Evolutionary conservation across 108 stramenopile species (phyloP).

Genomic region (Nannochloropsis oceanica): DNA sequence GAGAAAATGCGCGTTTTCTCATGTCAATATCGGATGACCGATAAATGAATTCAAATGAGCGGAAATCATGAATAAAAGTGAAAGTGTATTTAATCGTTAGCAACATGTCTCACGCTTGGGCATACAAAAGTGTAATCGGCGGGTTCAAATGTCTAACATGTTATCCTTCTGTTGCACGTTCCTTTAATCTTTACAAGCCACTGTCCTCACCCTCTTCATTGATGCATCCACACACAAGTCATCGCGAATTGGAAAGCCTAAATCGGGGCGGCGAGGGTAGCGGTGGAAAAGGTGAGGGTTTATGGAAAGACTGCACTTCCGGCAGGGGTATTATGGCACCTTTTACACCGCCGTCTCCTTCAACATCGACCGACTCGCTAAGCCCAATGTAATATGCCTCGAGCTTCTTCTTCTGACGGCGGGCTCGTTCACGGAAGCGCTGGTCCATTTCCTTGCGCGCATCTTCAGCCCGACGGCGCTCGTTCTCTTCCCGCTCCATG

Average conservation of each 20-base stretch:
- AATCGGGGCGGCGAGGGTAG: background rate
- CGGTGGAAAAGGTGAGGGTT: background rate
- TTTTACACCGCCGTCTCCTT: background rate
- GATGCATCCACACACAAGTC: too few relatives aligned
- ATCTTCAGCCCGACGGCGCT: background rate
- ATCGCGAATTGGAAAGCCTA: background rate
- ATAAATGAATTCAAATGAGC: too few relatives aligned
- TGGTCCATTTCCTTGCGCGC: conserved; percentile 24
- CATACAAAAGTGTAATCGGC: too few relatives aligned
- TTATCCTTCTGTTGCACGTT: too few relatives aligned
- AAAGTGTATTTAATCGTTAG: too few relatives aligned
- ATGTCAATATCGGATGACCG: too few relatives aligned
- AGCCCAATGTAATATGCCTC: conserved; percentile 15
- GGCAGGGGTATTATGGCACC: background rate
- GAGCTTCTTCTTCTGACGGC: conserved; percentile 38
- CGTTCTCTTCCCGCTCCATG: conserved; percentile 23
- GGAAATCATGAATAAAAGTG: too few relatives aligned
- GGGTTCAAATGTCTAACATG: too few relatives aligned
- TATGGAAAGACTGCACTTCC: background rate
- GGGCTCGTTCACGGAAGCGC: conserved; percentile 24
- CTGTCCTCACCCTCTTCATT: too few relatives aligned
- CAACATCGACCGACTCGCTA: background rate
- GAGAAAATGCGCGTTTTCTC: too few relatives aligned
- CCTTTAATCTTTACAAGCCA: too few relatives aligned
- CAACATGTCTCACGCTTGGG: too few relatives aligned